Evolutionary conservation across 257 asterid genomes (phyloP), one percentile per base, ranked within the genome.

Genomic region (Fraxinus americana): DNA sequence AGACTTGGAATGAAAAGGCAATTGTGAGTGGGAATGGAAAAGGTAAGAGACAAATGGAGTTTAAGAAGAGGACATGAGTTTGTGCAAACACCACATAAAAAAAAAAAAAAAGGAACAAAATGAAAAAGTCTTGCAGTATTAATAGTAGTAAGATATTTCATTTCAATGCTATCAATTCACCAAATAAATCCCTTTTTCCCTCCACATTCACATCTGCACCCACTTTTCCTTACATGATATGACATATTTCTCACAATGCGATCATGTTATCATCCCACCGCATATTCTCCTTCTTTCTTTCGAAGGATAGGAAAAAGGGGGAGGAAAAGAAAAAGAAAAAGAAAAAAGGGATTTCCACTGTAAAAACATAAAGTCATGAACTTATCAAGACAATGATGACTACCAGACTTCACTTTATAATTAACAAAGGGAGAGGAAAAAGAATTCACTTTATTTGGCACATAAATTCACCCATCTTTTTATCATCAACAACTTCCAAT

Each of bases 401-500:
- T 27, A 63, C 16, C 5, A 25, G 10, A 63, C 9, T 23, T 63
- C 68, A 61, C 68, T 61, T 61, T 61, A 61, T 61, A 63, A 54
- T 54, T 54, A 54, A 54, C 9, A 54, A 54, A 54, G 27, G 3
- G 65, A 19, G 12, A n/a, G 25, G 7, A 54, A 54, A 54, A 54
- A 19, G 65, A 63, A 23, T 23, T 63, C 69, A 63, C 69, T 63
- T 63, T 63, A 25, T 27, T 63, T 63, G 69, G 69, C 69, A 63
- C 69, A 63, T 63, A 63, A 63, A 25, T 63, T 63, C 68, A 21
- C 67, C 32, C 34, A 63, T n/a, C 35, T 10, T 23, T 63, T 25
- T 54, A 54, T n/a, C 68, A 25, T 61, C 69, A 63, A 25, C 69
- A 63, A 63, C 69, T 63, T 10, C 69, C 69, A 27, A 63, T 63